These are phyloP conservation scores for Colletotrichum sp. DNA, from an alignment of 2,329 filamentous ascomycete species.

Conservation along the genomic window DNA sequence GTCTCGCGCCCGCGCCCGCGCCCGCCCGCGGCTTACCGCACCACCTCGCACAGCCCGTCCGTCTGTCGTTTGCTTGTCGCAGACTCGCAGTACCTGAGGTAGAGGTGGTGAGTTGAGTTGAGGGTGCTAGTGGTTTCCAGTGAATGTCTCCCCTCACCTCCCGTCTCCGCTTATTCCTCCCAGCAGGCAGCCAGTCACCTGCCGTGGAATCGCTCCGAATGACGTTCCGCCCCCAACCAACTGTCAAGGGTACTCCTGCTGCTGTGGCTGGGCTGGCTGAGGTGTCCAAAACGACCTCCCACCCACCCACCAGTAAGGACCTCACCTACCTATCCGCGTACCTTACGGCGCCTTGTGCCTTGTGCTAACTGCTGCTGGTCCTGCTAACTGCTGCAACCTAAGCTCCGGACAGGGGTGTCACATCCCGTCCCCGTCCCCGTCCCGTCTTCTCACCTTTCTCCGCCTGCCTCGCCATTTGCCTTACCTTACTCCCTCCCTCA, in stretches of 20 bases:
- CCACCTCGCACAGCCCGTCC: conserved; percentile 7
- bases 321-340: background rate
- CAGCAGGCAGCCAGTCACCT: background rate
- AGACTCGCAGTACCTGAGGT: background rate
- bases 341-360: background rate
- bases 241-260: background rate
- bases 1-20: background rate
- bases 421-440: conserved; percentile 20
- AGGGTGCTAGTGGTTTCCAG: background rate
- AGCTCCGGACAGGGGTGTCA: conserved; percentile 12
- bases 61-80: background rate
- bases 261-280: conserved; percentile 10
- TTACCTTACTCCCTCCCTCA: background rate
- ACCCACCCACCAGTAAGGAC: background rate
- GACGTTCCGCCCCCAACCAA: conserved; percentile 18
- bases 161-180: background rate
- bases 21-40: conserved; percentile 3
- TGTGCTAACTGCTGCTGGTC: background rate
- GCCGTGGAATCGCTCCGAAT: background rate
- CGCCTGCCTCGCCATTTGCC: background rate
- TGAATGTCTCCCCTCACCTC: background rate
- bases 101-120: background rate
- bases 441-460: background rate
- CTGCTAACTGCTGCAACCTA: background rate
- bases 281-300: conserved; percentile 4